These are phyloP conservation scores for Sporothrix phasma DNA, from an alignment of 2,329 filamentous ascomycete genomes.

Conservation along the genomic window DNA sequence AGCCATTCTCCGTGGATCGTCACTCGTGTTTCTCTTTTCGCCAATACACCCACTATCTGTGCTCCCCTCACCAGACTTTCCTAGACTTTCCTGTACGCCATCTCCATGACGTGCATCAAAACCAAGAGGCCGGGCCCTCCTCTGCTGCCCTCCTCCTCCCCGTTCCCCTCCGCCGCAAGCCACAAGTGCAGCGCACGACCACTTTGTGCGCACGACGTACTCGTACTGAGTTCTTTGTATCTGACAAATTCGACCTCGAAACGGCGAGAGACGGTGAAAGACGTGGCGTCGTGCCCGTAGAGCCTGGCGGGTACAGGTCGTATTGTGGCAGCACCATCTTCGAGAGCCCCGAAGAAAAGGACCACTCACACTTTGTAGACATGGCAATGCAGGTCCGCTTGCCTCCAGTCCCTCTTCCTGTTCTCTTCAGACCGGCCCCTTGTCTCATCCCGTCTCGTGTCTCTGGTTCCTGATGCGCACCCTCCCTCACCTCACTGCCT, in stretches of 20 bases:
- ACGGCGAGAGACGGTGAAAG: background rate
- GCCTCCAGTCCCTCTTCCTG: background rate
- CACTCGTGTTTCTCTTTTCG: no score
- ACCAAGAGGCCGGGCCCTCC: background rate
- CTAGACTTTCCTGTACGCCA: background rate
- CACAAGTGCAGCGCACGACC: background rate
- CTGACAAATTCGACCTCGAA: no score
- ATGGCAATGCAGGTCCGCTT: background rate
- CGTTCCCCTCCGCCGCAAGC: background rate
- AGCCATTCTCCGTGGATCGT: no score
- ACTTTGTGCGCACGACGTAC: background rate
- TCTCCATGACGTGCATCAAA: slow-evolving; percentile 3
- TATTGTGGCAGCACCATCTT: background rate
- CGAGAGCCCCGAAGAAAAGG: no score
- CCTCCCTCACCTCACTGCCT: no score
- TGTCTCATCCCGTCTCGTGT: background rate
- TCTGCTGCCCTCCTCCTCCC: no score
- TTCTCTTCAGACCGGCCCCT: background rate
- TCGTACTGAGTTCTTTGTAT: no score
- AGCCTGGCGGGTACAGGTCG: background rate
- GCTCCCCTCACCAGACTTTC: background rate
- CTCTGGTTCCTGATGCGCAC: background rate
- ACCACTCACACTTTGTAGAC: no score
- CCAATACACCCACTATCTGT: background rate
- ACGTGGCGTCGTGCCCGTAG: background rate